Evolutionary conservation across 2,329 filamentous ascomycete species (phyloP), one percentile per base, ranked within the genome.

Genomic region (Ascochyta pisi): DNA sequence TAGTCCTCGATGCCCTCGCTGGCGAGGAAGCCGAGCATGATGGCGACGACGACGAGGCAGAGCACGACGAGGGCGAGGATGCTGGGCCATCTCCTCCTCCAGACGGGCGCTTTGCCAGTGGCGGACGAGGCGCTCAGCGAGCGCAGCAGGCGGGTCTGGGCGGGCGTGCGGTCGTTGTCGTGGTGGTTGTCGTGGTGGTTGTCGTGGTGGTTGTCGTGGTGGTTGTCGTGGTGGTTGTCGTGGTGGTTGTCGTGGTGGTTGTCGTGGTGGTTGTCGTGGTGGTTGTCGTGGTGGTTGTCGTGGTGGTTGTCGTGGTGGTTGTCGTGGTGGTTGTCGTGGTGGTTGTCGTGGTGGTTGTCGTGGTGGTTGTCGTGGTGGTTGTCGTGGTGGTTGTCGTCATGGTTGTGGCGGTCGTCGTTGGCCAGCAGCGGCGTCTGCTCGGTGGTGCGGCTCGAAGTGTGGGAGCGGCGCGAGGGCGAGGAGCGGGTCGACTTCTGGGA

Each of bases 1-100:
- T 99, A 99, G 71, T 91, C 85, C 76, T 96, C 87, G 10, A 96
- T 86, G 7, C 89, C 86, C 15, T 89, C 87, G 2, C 94, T 93
- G 0, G 89, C 85, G 50, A 96, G 84, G 77, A 96, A 96, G 15
- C 88, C 91, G 52, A 94, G 89, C 77, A 97, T 87, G 64, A 96
- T 91, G 26, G 82, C 73, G 22, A 94, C 66, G 6, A 89, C 81
- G 6, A 87, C 68, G 1, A 85, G 63, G 44, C 84, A 89, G 8
- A 98, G 78, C 2, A 89, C 54, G 1, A 83, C 64, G 58, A 96
- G 85, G 27, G 93, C 89, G 34, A 96, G 81, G 29, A 92, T 80
- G 34, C 89, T 94, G 8, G 91, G 89, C 91, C 91, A 96, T 78
- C 87, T 81, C 62, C 81, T 79, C 61, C 77, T 75, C 54, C 77